These are phyloP conservation scores for Venturia nashicola DNA, from an alignment of 2,329 filamentous ascomycete genomes.

Conservation along the genomic window DNA sequence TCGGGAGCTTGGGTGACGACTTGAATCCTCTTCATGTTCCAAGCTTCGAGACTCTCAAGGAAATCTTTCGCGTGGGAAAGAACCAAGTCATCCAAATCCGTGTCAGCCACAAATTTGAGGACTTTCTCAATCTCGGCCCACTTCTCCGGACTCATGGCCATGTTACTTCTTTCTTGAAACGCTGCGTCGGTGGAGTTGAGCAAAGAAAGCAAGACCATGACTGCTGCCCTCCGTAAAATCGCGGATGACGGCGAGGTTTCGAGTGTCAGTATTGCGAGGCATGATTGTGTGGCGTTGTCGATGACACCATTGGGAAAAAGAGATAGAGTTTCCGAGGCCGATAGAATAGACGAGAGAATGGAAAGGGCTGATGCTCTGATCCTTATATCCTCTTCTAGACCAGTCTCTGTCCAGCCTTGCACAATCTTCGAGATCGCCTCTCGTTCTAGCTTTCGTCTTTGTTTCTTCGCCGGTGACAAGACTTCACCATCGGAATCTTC, in stretches of 20 bases:
- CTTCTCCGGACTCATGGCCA: constrained; percentile 37
- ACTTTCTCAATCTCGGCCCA: constrained; percentile 50
- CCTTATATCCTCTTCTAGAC: constrained; percentile 52
- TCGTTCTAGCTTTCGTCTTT: constrained; percentile 23
- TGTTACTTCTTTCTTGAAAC: constrained; percentile 28
- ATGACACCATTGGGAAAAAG: background rate
- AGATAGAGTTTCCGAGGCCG: constrained; percentile 17
- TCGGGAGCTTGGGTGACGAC: constrained; percentile 10
- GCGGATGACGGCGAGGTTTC: constrained; percentile 48
- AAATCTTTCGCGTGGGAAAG: constrained; percentile 54
- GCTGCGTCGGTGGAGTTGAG: constrained; percentile 46
- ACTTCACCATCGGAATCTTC: constrained; percentile 17
- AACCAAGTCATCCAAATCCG: constrained; percentile 58
- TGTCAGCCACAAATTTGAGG: constrained; percentile 49
- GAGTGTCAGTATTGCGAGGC: constrained; percentile 48
- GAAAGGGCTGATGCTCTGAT: constrained; percentile 59
- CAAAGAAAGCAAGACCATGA: constrained; percentile 50
- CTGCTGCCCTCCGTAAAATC: constrained; percentile 55
- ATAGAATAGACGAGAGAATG: constrained; percentile 50
- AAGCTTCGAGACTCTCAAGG: constrained; percentile 53
- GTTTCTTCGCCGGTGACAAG: constrained; percentile 15
- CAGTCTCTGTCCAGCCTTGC: constrained; percentile 55
- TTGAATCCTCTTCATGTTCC: constrained; percentile 36
- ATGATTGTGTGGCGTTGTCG: constrained; percentile 43
- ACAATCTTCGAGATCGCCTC: constrained; percentile 47